These are phyloP conservation scores for Darksidea phi DNA, from an alignment of 495 filamentous ascomycete genomes.

Conservation along the genomic window DNA sequence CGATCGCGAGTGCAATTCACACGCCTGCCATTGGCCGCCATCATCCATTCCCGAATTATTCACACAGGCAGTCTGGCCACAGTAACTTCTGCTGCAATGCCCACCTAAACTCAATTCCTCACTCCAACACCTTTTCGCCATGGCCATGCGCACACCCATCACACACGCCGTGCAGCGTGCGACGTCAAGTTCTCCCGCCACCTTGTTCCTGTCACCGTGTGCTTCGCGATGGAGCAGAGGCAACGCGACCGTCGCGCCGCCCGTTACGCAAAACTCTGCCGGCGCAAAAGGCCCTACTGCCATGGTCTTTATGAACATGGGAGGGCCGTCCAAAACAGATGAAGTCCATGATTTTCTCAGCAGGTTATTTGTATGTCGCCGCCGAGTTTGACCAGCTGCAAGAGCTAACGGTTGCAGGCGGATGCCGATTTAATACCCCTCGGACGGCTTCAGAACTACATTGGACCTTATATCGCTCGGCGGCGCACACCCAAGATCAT, in stretches of 20 bases:
- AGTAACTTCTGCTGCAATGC: not conserved
- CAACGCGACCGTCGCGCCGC: slow-evolving; percentile 58
- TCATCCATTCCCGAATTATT: slow-evolving; percentile 6
- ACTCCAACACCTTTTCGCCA: not conserved
- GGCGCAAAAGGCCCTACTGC: slow-evolving; percentile 74
- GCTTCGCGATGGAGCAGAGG: slow-evolving; percentile 49
- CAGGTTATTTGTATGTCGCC: slow-evolving; percentile 74
- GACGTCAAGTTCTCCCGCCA: slow-evolving; percentile 4
- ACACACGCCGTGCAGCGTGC: slow-evolving; percentile 9
- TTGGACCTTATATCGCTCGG: slow-evolving; percentile 80
- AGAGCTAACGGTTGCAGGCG: slow-evolving; percentile 53
- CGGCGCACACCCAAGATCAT: slow-evolving; percentile 93
- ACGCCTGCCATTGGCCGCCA: not conserved
- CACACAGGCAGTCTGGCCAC: slow-evolving; percentile 11
- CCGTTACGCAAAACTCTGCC: slow-evolving; percentile 68
- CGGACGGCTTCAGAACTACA: slow-evolving; percentile 84
- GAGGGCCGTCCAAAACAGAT: slow-evolving; percentile 81
- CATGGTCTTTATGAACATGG: slow-evolving; percentile 99
- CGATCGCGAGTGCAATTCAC: not conserved
- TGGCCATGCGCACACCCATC: slow-evolving; percentile 26
- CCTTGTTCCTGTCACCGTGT: slow-evolving; percentile 8
- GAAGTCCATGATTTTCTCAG: slow-evolving; percentile 93
- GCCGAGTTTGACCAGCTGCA: slow-evolving; percentile 8
- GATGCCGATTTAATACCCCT: slow-evolving; percentile 97
- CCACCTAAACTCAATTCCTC: not conserved